Percentiles rank a stretch among this genome's conserved stretches.
These are phyloP conservation scores for Tripidium arundinaceum DNA, from an alignment of 202 grass and related monocot species.

Conservation along the genomic window DNA sequence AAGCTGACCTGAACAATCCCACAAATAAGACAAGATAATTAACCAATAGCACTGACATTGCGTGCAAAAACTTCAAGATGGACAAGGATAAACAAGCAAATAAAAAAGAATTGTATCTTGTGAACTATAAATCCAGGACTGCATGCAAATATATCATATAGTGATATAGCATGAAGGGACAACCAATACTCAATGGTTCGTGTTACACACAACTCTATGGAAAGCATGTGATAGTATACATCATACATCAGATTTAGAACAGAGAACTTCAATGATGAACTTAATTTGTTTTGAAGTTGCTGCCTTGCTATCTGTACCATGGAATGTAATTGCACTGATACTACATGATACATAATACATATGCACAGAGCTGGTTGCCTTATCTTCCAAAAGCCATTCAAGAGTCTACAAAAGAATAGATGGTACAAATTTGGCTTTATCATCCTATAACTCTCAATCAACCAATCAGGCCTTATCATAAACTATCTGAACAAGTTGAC, in stretches of 20 bases:
- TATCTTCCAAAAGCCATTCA: not conserved
- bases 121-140: not conserved
- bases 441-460: not conserved
- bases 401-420: not conserved
- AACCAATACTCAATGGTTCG: not conserved
- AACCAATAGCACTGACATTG: not conserved
- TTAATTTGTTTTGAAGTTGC: not conserved
- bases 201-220: not conserved
- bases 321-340: not conserved
- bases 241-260: too few relatives aligned
- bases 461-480: not conserved
- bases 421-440: not conserved
- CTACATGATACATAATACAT: not conserved
- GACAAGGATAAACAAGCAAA: not conserved
- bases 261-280: not conserved
- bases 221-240: not conserved
- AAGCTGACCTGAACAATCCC: conserved; percentile 15
- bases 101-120: too few relatives aligned
- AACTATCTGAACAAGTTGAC: not conserved
- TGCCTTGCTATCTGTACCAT: not conserved
- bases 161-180: not conserved
- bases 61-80: not conserved
- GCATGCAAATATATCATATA: not conserved
- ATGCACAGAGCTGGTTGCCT: not conserved
- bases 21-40: conserved; percentile 18